These are phyloP conservation scores for Clarireedia homoeocarpa DNA, from an alignment of 2,329 filamentous ascomycete species.

Conservation along the genomic window DNA sequence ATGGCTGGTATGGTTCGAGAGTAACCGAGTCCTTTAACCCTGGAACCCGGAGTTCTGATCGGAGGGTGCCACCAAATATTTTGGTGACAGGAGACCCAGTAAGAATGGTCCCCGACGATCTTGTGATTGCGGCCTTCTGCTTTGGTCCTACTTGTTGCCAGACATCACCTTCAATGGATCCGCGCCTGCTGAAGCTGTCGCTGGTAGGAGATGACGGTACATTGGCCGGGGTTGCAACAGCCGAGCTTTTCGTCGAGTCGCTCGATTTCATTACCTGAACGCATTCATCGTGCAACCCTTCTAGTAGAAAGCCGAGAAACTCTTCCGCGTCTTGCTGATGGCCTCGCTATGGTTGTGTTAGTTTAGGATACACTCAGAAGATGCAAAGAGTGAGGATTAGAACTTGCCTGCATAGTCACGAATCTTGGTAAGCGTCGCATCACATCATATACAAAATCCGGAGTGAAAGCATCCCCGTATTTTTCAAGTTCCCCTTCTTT, in stretches of 20 bases:
- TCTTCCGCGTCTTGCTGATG: slow-evolving; percentile 98
- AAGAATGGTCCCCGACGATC: slow-evolving; percentile 71
- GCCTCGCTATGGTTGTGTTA: slow-evolving; percentile 53
- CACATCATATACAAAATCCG: slow-evolving; percentile 91
- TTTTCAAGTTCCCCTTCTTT: slow-evolving; percentile 81
- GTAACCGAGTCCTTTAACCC: slow-evolving; percentile 88
- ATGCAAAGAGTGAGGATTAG: slow-evolving; percentile 5
- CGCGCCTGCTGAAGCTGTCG: slow-evolving; percentile 30
- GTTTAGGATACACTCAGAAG: neutral
- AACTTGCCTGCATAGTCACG: slow-evolving; percentile 76
- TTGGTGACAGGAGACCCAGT: slow-evolving; percentile 79
- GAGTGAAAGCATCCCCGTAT: slow-evolving; percentile 84
- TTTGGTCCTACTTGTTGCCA: slow-evolving; percentile 94
- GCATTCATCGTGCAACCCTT: slow-evolving; percentile 90
- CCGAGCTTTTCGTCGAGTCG: slow-evolving; percentile 31
- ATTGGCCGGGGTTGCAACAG: slow-evolving; percentile 36
- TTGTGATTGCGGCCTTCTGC: slow-evolving; percentile 78
- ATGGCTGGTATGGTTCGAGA: slow-evolving; percentile 83
- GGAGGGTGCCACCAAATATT: slow-evolving; percentile 86
- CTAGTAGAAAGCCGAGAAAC: slow-evolving; percentile 86
- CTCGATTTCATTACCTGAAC: slow-evolving; percentile 56
- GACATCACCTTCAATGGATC: slow-evolving; percentile 47
- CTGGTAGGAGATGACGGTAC: slow-evolving; percentile 36
- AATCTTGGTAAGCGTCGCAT: slow-evolving; percentile 83
- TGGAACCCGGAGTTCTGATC: slow-evolving; percentile 81